Conservation (phyloP, 495 filamentous ascomycete genomes). For the Aspergillus nanangensis region DNA sequence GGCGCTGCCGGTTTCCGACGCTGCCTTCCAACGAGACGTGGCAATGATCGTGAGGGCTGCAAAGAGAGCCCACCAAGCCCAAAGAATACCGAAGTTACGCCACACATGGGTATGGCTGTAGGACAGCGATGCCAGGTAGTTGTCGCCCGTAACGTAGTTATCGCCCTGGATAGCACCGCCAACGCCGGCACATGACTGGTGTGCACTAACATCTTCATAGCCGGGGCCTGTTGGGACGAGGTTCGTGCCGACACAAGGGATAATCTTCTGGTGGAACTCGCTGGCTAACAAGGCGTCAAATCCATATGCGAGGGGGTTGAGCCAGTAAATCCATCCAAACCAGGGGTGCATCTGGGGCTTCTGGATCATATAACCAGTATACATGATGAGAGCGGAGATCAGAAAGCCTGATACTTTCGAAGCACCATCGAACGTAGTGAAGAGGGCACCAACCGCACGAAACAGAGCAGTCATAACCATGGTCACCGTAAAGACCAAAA, state of each 20-base stretch:
- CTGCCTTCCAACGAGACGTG: slow-evolving; percentile 34
- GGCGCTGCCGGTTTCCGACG: slow-evolving; percentile 26
- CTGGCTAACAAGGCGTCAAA: slow-evolving; percentile 66
- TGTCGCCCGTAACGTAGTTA: slow-evolving; percentile 38
- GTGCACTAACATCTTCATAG: slow-evolving; percentile 17
- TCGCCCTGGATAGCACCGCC: slow-evolving; percentile 41
- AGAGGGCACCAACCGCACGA: slow-evolving; percentile 46
- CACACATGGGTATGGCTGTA: slow-evolving; percentile 47
- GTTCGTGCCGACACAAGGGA: slow-evolving; percentile 44
- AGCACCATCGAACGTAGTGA: slow-evolving; percentile 48
- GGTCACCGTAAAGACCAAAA: slow-evolving; percentile 36
- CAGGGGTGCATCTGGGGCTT: slow-evolving; percentile 66
- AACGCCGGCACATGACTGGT: slow-evolving; percentile 53
- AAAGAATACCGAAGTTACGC: slow-evolving; percentile 46
- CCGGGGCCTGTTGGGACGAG: slow-evolving; percentile 40
- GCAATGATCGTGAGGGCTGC: slow-evolving; percentile 34
- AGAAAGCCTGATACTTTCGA: slow-evolving; percentile 51
- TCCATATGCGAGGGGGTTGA: slow-evolving; percentile 69
- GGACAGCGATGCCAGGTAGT: slow-evolving; percentile 45
- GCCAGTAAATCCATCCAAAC: slow-evolving; percentile 70
- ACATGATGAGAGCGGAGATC: slow-evolving; percentile 53
- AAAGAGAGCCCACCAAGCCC: slow-evolving; percentile 43
- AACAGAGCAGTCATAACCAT: slow-evolving; percentile 51
- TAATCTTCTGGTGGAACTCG: slow-evolving; percentile 54
- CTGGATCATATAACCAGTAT: slow-evolving; percentile 54